These are phyloP conservation scores for Pseudozyma tsukubaensis DNA, from an alignment of 1,284 basidiomycete genomes.

Conservation along the genomic window DNA sequence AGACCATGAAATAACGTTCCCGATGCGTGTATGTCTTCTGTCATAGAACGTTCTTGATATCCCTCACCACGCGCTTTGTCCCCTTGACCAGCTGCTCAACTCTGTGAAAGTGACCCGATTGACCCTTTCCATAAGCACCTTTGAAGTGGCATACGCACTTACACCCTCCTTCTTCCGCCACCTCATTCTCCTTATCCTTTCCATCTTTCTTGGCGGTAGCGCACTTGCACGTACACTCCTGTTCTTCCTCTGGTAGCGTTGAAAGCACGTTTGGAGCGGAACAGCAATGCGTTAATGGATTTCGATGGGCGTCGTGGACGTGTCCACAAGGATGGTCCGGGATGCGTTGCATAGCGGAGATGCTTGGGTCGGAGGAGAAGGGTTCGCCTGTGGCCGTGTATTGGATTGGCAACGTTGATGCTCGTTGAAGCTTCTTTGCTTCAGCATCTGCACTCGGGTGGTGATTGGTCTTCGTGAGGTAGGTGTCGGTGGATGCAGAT, in stretches of 20 bases:
- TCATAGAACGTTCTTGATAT: constrained; percentile 46
- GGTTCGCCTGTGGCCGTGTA: constrained; percentile 28
- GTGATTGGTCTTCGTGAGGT: too few relatives aligned
- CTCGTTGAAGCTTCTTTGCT: constrained; percentile 1
- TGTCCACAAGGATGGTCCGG: constrained; percentile 32
- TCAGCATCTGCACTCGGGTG: too few relatives aligned
- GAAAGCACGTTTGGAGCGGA: constrained; percentile 20
- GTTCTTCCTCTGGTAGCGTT: background rate
- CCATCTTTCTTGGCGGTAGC: background rate
- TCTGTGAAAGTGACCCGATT: constrained; percentile 43
- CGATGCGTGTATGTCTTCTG: too few relatives aligned
- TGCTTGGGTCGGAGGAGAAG: constrained; percentile 36
- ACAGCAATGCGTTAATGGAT: constrained; percentile 20
- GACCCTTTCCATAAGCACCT: constrained; percentile 1
- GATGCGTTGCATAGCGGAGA: constrained; percentile 48
- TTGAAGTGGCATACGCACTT: constrained; percentile 18
- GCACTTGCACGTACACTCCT: constrained; percentile 18
- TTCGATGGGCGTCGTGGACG: constrained; percentile 1
- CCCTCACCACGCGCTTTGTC: constrained; percentile 34
- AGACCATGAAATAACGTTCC: background rate
- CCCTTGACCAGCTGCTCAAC: constrained; percentile 46
- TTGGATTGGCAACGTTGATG: constrained; percentile 24
- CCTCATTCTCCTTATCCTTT: background rate
- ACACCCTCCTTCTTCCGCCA: constrained; percentile 1
- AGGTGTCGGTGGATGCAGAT: background rate